Base-by-base conservation (phyloP, 345 rosid species). In the Psidium guajava region DNA sequence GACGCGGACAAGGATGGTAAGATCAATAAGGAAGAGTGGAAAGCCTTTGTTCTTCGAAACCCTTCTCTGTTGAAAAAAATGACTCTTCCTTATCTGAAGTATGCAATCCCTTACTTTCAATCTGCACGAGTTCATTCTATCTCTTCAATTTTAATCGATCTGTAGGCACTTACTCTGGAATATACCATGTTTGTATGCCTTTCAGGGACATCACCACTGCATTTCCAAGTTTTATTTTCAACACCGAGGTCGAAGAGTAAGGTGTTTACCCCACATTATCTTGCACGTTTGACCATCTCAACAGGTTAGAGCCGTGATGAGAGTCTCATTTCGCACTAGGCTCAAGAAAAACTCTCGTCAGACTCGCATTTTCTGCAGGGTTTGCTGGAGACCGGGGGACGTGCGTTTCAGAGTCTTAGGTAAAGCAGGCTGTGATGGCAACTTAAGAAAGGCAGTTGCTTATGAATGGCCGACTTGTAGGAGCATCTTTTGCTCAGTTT, bases 71-170 rank as follows among this genome's bases (percentile, higher is more conserved):
- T 95, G 90, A 92, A 89, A 90, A 93, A 93, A 85, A 94, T 94
- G 96, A 95, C 98, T 86, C 95, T 95, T 87, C 95, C 95, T 83
- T 92, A 92, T n/a, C 83, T 95, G 82, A 94, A 88, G 98, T 95
- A 91, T 80, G 90, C 83, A 73, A 81, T 8, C 59, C 12, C 8
- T 5, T 15, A 51, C 36, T 83, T 85, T 14, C 3, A 8, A 8
- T 69, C 44, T 32, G 77, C 8, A 8, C 24, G 12, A 69, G 44
- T 32, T 36, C 77, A 32, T 69, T 44, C 77, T 32, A 4, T 32
- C 77, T 69, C 77, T 42, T 10, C 8, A 42, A 11, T 69, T 36
- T 32, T 28, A 64, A 28, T 32, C 18, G 42, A 32, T 69, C 77
- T 69, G 13, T 32, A 32, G 32, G 24, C 44, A 32, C 77, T 69